Conservation (phyloP, 306 rosid genomes). For the Mucuna pruriens region DNA sequence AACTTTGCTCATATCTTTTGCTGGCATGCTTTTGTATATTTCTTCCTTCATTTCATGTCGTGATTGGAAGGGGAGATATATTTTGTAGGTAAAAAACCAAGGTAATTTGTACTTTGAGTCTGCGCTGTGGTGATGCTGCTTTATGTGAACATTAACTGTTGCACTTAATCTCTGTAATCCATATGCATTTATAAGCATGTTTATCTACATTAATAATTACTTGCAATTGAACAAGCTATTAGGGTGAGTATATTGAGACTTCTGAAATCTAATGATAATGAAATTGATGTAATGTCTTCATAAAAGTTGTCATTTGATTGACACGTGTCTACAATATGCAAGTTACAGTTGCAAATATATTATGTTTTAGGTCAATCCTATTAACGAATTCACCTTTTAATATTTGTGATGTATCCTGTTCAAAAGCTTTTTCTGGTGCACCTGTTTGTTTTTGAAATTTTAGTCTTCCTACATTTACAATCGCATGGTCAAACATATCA, state of each 20-base stretch:
- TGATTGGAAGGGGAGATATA: neutral
- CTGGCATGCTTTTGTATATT: neutral
- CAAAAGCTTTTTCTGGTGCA: constrained; percentile 14
- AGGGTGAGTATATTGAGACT: neutral
- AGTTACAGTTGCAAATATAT: neutral
- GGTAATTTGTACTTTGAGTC: neutral
- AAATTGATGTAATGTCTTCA: neutral
- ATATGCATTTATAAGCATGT: neutral
- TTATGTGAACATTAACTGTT: neutral
- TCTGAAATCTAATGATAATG: neutral
- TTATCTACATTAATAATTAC: neutral
- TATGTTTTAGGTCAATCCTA: neutral
- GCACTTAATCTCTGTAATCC: neutral
- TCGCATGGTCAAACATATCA: constrained; percentile 11
- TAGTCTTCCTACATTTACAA: neutral
- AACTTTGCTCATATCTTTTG: neutral
- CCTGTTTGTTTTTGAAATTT: constrained; percentile 20
- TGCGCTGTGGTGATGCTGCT: neutral
- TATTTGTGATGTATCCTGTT: neutral
- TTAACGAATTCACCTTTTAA: neutral
- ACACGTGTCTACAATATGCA: neutral
- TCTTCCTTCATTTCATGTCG: neutral
- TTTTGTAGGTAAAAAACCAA: neutral
- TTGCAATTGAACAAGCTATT: constrained; percentile 7
- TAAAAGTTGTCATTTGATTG: constrained; percentile 15